Evolutionary conservation across 1,284 basidiomycete genomes (phyloP).

Genomic region (Blastosporella zonata): DNA sequence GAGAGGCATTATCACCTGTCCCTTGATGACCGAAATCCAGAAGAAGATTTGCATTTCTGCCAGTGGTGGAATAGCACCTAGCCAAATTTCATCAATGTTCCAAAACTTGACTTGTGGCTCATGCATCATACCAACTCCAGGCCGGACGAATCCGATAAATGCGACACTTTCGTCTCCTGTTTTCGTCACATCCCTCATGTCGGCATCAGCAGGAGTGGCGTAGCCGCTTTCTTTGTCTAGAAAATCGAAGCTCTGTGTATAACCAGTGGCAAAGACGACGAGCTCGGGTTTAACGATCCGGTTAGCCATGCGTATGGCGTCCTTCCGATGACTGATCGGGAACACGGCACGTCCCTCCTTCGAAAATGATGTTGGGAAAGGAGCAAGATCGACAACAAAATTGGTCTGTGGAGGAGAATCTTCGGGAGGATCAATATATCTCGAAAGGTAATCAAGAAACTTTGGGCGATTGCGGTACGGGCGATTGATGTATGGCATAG

Average conservation of each 20-base stretch:
- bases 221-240: constrained; percentile 45
- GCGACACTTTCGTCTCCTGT: constrained; percentile 48
- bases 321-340: constrained; percentile 40
- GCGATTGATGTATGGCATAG: constrained; percentile 61
- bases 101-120: not conserved
- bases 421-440: constrained; percentile 57
- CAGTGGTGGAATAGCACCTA: constrained; percentile 65
- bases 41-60: constrained; percentile 65
- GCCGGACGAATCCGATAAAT: constrained; percentile 64
- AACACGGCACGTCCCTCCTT: constrained; percentile 49
- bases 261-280: constrained; percentile 54
- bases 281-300: constrained; percentile 46
- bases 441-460: constrained; percentile 45
- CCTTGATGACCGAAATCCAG: constrained; percentile 54
- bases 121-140: constrained; percentile 47
- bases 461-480: constrained; percentile 47
- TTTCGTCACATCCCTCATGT: constrained; percentile 51
- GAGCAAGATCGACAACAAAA: constrained; percentile 56
- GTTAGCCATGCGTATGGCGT: constrained; percentile 41
- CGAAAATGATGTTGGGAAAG: constrained; percentile 52
- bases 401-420: constrained; percentile 44
- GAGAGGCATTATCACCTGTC: constrained; percentile 40
- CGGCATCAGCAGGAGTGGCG: constrained; percentile 46
- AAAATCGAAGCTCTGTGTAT: constrained; percentile 52
- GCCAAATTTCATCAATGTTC: not conserved